Evolutionary conservation across 805 yeast genomes (phyloP).

Genomic region (Metschnikowia gelsemii): DNA sequence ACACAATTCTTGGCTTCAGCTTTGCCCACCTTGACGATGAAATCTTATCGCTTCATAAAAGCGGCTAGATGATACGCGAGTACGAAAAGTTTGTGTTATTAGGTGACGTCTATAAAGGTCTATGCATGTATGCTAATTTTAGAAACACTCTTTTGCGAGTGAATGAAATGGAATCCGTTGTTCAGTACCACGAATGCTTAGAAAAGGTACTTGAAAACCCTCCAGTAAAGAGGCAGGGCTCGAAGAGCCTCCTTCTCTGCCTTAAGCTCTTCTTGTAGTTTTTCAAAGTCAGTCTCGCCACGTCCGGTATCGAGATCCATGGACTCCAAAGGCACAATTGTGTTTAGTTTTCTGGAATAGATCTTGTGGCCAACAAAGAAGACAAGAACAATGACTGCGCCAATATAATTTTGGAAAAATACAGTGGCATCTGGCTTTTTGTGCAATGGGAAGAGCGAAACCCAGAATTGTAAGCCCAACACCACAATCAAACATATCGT

Average conservation of each 20-base stretch:
- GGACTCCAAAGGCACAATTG: slow-evolving; percentile 21
- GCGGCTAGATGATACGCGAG: too few relatives aligned
- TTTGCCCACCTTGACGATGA: slow-evolving; percentile 42
- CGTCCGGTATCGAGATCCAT: slow-evolving; percentile 31
- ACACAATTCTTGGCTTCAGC: slow-evolving; percentile 41
- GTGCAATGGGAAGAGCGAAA: slow-evolving; percentile 29
- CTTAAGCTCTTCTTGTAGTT: slow-evolving; percentile 23
- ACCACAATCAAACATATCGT: slow-evolving; percentile 24
- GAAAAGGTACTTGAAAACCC: slow-evolving; percentile 20
- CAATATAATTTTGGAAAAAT: slow-evolving; percentile 29
- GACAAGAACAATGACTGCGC: slow-evolving; percentile 24
- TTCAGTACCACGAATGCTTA: too few relatives aligned
- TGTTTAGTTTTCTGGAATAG: slow-evolving; percentile 22
- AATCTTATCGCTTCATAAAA: slow-evolving; percentile 20
- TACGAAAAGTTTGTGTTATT: not conserved
- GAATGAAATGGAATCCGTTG: too few relatives aligned
- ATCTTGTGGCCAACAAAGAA: slow-evolving; percentile 28
- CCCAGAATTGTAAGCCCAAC: slow-evolving; percentile 30
- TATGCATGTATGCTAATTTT: slow-evolving; percentile 6
- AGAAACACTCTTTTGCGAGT: slow-evolving; percentile 1
- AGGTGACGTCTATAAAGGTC: not conserved
- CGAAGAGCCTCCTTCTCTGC: slow-evolving; percentile 20
- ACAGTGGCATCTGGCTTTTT: slow-evolving; percentile 20
- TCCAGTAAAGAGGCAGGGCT: slow-evolving; percentile 17
- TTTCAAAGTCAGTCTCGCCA: slow-evolving; percentile 25